phyloP scores from a whole-genome alignment of 805 yeast genomes.

The Saturnispora bothae region DNA sequence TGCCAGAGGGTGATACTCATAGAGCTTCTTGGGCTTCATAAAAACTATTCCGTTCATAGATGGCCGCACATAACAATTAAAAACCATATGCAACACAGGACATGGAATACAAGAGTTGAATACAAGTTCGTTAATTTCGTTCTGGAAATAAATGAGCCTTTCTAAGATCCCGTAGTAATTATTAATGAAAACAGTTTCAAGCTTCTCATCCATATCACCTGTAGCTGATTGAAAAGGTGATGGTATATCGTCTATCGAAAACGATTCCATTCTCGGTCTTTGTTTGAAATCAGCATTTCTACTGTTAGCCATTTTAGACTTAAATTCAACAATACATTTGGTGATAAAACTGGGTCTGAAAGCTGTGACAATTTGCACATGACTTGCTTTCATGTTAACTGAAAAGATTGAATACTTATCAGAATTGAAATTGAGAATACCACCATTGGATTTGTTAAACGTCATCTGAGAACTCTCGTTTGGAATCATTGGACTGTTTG shows the following conservation, averaged over 20 bases:
- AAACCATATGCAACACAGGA: conserved; percentile 10
- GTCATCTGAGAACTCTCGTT: neutral
- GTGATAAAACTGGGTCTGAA: conserved; percentile 3
- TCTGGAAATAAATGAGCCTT: conserved; percentile 11
- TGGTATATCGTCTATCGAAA: neutral
- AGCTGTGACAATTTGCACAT: conserved; percentile 1
- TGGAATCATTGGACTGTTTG: neutral
- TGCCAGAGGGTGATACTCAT: conserved; percentile 10
- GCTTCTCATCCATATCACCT: neutral
- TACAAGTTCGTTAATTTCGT: conserved; percentile 8
- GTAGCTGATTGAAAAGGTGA: neutral
- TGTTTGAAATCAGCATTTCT: neutral
- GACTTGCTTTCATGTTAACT: conserved; percentile 1
- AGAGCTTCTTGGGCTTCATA: conserved; percentile 4
- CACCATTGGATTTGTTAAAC: neutral
- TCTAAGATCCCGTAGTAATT: conserved; percentile 12
- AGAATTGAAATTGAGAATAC: neutral
- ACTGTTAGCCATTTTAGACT: neutral
- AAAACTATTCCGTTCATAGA: conserved; percentile 6
- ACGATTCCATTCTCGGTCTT: too few relatives aligned
- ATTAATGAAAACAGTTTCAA: neutral
- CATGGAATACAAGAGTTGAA: conserved; percentile 9
- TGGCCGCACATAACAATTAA: conserved; percentile 7
- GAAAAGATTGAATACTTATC: neutral
- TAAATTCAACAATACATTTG: conserved; percentile 1